Base-by-base conservation (phyloP, 805 yeast genomes). In the Yamadazyma sp. region DNA sequence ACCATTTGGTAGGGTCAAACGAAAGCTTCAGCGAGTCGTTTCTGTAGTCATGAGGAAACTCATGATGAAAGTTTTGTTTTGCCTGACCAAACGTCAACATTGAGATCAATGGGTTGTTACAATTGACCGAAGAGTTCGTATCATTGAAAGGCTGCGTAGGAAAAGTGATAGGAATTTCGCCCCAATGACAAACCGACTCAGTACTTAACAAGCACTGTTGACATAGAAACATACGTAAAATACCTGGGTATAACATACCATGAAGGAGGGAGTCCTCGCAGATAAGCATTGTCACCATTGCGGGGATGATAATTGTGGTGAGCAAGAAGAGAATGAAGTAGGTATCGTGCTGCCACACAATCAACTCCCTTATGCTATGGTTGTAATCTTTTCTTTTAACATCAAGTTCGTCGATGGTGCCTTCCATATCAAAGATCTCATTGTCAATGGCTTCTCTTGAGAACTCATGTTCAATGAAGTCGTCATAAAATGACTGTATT, bases 41-140 rank as follows among this genome's bases (percentile, higher is more conserved):
- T 44, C 96, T 73, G 64, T 83, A 89, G 62, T 90, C 97, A 46
- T 84, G 80, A 5, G 96, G 95, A 61, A 90, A 90, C 64, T 88
- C 96, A 65, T 91, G 96, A 65, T 90, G 98, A 67, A 84, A 91
- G 64, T 89, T 90, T 60, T 88, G 95, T 62, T 80, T 80, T 4
- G 95, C 91, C 63, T 90, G 96, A 9, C 98, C 98, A 54, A 84
- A 80, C 0, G 96, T 83, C 11, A 86, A 68, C 11, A 78, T 54
- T 15, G 80, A 80, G 17, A 80, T 73, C 32, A 77, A 57, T 12
- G 80, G 78, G 54, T 68, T 68, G 35, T 55, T 49, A 72, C 88
- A 69, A 78, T 85, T 55, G 75, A 73, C 50, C 79, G 91, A 41
- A n/a, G 95, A 77, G 51, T 84, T 83, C 31, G 78, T 75, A 48